Conservation (phyloP, 352 stramenopile genomes). For the Pythium phragmiticola region DNA sequence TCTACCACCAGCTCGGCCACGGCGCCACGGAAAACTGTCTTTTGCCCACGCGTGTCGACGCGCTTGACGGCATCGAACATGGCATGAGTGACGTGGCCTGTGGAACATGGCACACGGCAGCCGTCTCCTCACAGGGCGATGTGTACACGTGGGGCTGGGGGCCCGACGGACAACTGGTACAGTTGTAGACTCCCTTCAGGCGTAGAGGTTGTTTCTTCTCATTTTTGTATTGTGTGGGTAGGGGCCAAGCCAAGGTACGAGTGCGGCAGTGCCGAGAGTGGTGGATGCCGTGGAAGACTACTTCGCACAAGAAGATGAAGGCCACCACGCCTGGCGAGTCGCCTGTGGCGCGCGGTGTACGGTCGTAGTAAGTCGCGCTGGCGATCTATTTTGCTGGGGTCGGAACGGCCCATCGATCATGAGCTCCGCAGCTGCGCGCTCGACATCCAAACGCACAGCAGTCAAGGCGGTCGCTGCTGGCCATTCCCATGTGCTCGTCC, state of each 20-base stretch:
- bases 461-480: conserved; percentile 2
- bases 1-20: conserved; percentile 80
- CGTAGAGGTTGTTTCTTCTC: neutral
- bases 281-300: conserved; percentile 33
- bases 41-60: conserved; percentile 34
- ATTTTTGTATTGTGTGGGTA: neutral
- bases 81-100: conserved; percentile 52
- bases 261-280: conserved; percentile 47
- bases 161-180: conserved; percentile 65
- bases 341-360: conserved; percentile 57
- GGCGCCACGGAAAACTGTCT: conserved; percentile 38
- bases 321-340: conserved; percentile 35
- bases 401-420: neutral
- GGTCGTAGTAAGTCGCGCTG: conserved; percentile 39
- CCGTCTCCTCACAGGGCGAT: conserved; percentile 57
- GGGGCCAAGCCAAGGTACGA: conserved; percentile 15
- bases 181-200: neutral
- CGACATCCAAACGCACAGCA: neutral
- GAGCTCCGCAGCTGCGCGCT: neutral
- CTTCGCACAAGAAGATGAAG: conserved; percentile 26
- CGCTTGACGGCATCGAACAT: conserved; percentile 49
- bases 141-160: conserved; percentile 83
- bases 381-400: conserved; percentile 59
- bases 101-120: conserved; percentile 75
- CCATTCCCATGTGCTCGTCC: conserved; percentile 12